Base-by-base conservation (phyloP, 1,284 basidiomycete genomes). In the Sanghuangporus weigelae region DNA sequence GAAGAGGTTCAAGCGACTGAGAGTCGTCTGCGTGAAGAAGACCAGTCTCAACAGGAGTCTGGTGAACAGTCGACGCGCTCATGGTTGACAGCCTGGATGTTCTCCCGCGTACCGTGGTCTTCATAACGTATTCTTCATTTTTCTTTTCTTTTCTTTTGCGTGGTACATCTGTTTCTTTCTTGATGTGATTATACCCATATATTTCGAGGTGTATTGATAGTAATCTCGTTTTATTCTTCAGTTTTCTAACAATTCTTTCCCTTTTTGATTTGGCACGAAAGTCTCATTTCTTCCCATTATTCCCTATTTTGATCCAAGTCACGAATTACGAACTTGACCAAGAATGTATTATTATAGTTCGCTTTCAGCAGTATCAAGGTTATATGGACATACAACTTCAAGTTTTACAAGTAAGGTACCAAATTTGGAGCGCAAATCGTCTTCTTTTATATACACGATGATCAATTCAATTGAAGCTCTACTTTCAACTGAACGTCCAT, bases 1-100 rank as follows among this genome's bases (percentile, higher is more conserved):
- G 87, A 90, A 71, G 87, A 89, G 71, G 76, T 79, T 60, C 76
- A 81, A 36, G 86, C 81, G 3, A 74, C 81, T n/a, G 77, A 78
- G 44, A 77, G 82, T 66, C 77, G 83, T 53, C 68, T 83, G 58
- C 76, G 82, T 66, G 86, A 88, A 71, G 73, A 80, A 66, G 78
- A 76, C n/a, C 81, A 86, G 68, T 80, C 77, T 36, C 75, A 79
- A 21, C 26, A 40, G 49, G 54, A 61, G 39, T 10, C 54, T 16
- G 21, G 21, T 11, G 55, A 31, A 19, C 62, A 42, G n/a, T 59
- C 57, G n/a, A 59, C 67, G 36, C 44, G 58, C 16, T 64, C 63
- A 3, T 64, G 63, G 62, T 39, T 66, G 48, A 66, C 65, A 26
- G 58, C 59, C 2, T 66, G 65, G 65, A 66, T 66, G 63, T 66